phyloP scores from a whole-genome alignment of 2,329 filamentous ascomycete species.

The Lizonia empirigonia region DNA sequence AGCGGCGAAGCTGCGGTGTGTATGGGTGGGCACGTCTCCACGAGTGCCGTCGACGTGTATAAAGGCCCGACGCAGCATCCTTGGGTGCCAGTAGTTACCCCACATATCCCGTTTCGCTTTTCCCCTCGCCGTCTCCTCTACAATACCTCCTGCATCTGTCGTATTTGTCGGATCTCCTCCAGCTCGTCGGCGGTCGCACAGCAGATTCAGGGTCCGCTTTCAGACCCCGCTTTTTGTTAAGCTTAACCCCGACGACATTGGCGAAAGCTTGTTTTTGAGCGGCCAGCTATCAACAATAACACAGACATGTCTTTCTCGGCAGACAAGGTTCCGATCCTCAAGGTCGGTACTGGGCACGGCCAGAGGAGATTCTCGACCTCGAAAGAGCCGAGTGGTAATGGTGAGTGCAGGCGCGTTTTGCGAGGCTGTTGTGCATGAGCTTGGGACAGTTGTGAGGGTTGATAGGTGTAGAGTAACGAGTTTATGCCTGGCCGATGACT shows the following conservation, averaged over 20 bases:
- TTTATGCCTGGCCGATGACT: too few species aligned
- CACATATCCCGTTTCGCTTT: neutral
- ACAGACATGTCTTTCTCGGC: slow-evolving; percentile 45
- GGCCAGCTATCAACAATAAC: neutral
- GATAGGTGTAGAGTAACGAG: too few species aligned
- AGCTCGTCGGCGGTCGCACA: slow-evolving; percentile 4
- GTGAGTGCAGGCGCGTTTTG: slow-evolving; percentile 39
- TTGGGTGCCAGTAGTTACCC: too few species aligned
- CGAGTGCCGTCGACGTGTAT: slow-evolving; percentile 1
- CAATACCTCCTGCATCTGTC: neutral
- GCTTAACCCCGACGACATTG: slow-evolving; percentile 4
- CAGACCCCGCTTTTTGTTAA: slow-evolving; percentile 11
- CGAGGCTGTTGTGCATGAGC: too few species aligned
- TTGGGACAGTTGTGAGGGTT: neutral
- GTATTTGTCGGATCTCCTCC: neutral
- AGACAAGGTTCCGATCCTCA: slow-evolving; percentile 40
- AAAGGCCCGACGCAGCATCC: slow-evolving; percentile 13
- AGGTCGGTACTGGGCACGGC: slow-evolving; percentile 30
- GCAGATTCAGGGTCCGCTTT: neutral
- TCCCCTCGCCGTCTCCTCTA: neutral
- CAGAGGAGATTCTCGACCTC: slow-evolving; percentile 44
- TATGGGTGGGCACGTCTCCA: slow-evolving; percentile 4
- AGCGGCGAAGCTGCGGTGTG: slow-evolving; percentile 15
- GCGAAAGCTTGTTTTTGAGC: slow-evolving; percentile 16
- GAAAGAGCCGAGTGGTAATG: slow-evolving; percentile 46